Evolutionary conservation across 2,329 filamentous ascomycete species (phyloP).

Genomic region (Madurella mycetomatis): DNA sequence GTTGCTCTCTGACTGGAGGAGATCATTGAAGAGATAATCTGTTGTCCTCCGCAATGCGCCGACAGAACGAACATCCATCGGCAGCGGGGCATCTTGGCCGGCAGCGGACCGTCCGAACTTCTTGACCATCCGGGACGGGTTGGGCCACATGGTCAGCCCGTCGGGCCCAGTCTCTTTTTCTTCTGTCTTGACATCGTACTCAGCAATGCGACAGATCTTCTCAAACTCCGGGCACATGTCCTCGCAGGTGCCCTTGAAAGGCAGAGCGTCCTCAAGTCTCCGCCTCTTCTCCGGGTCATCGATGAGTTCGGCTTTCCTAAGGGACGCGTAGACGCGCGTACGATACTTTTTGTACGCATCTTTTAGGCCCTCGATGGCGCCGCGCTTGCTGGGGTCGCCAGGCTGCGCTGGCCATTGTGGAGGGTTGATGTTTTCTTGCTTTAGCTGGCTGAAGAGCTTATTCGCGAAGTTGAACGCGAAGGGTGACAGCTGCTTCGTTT

Average conservation of each 20-base stretch:
- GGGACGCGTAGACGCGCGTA: slow-evolving; percentile 49
- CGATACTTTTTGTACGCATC: slow-evolving; percentile 55
- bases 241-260: slow-evolving; percentile 64
- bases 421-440: slow-evolving; percentile 50
- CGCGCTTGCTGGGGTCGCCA: slow-evolving; percentile 48
- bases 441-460: slow-evolving; percentile 49
- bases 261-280: slow-evolving; percentile 58
- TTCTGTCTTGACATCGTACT: slow-evolving; percentile 52
- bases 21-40: slow-evolving; percentile 58
- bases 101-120: slow-evolving; percentile 64
- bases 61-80: slow-evolving; percentile 63
- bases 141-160: slow-evolving; percentile 42
- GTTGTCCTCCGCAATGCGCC: slow-evolving; percentile 54
- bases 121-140: slow-evolving; percentile 58
- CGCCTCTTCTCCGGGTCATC: slow-evolving; percentile 62
- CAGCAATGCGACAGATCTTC: slow-evolving; percentile 57
- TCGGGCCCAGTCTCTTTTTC: slow-evolving; percentile 46
- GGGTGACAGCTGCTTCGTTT: slow-evolving; percentile 24
- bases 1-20: slow-evolving; percentile 52
- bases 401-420: slow-evolving; percentile 54
- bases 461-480: slow-evolving; percentile 39
- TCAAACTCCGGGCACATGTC: slow-evolving; percentile 68
- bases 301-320: slow-evolving; percentile 57
- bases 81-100: slow-evolving; percentile 62
- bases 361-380: slow-evolving; percentile 50